A percentile compares a stretch with the other conserved stretches of the same genome.
Evolutionary conservation across 1,284 basidiomycete species (phyloP).

Genomic region (Grifola frondosa): DNA sequence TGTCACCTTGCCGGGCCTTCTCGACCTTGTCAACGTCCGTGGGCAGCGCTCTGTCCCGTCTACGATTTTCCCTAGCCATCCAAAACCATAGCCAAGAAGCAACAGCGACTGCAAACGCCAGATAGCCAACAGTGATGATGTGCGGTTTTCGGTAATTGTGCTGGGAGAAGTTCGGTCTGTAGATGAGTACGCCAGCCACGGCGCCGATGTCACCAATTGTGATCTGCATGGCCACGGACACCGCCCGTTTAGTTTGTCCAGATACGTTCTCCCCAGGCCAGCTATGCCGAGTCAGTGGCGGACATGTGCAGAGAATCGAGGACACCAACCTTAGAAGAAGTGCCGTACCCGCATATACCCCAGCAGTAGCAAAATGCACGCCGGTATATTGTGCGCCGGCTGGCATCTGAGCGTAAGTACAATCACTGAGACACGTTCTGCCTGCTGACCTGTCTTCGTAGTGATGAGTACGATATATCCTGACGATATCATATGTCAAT

Average conservation of each 20-base stretch:
- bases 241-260: slow-evolving; percentile 68
- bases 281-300: too few species aligned
- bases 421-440: too few species aligned
- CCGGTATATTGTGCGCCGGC: slow-evolving; percentile 10
- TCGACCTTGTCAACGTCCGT: too few species aligned
- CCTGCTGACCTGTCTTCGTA: slow-evolving; percentile 41
- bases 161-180: slow-evolving; percentile 45
- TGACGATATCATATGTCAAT: too few species aligned
- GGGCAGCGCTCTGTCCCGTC: too few species aligned
- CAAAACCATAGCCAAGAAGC: slow-evolving; percentile 48
- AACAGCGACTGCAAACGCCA: slow-evolving; percentile 48
- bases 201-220: slow-evolving; percentile 66
- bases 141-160: slow-evolving; percentile 59
- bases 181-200: slow-evolving; percentile 58
- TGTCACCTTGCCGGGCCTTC: too few species aligned
- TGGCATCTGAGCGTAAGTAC: not conserved
- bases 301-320: too few species aligned
- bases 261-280: slow-evolving; percentile 75
- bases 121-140: slow-evolving; percentile 59
- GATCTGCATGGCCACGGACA: slow-evolving; percentile 67
- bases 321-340: too few species aligned
- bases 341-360: slow-evolving; percentile 44
- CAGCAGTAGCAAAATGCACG: slow-evolving; percentile 17
- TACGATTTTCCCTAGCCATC: slow-evolving; percentile 53
- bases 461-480: slow-evolving; percentile 55